Percentiles rank a stretch among this genome's conserved stretches.
phyloP scores from a whole-genome alignment of 768 basidiomycete genomes.

The Pleurotus tuber-regium region DNA sequence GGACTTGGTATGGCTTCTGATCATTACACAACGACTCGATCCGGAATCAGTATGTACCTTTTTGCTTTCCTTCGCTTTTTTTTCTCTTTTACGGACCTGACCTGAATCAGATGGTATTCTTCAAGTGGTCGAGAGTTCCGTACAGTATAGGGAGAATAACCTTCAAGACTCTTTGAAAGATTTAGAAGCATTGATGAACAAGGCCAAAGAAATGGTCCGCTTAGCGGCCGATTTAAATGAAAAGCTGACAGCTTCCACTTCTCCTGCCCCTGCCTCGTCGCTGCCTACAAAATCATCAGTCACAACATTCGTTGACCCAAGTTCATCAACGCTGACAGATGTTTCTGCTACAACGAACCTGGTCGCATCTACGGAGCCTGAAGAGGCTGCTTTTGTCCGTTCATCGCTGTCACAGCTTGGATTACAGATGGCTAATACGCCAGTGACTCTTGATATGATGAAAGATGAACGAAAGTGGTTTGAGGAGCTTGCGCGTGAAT shows the following conservation, averaged over 20 bases:
- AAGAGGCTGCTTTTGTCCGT: constrained; percentile 85
- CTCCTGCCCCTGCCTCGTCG: constrained; percentile 12
- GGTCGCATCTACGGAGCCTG: constrained; percentile 55
- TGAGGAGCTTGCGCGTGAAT: constrained; percentile 79
- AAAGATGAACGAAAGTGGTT: constrained; percentile 78
- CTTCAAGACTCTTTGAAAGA: constrained; percentile 81
- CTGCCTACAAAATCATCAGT: constrained; percentile 13
- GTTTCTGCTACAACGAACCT: constrained; percentile 27
- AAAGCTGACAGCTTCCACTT: constrained; percentile 56
- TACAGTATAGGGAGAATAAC: constrained; percentile 58
- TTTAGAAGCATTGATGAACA: constrained; percentile 85
- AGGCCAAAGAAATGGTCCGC: constrained; percentile 90
- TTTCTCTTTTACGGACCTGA: constrained; percentile 7
- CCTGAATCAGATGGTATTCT: constrained; percentile 71
- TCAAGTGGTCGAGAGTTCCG: constrained; percentile 66
- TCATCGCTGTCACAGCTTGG: constrained; percentile 90
- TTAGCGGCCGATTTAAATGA: constrained; percentile 88
- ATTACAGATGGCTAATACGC: constrained; percentile 70
- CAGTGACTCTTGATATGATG: constrained; percentile 88
- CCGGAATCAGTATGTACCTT: constrained; percentile 49
- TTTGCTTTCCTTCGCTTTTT: background rate
- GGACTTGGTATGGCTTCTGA: constrained; percentile 1
- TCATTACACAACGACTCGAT: constrained; percentile 24
- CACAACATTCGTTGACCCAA: constrained; percentile 17
- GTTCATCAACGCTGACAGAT: constrained; percentile 16